These are phyloP conservation scores for Thinopyrum elongatum DNA, from an alignment of 176 grass and related monocot genomes.

Conservation along the genomic window DNA sequence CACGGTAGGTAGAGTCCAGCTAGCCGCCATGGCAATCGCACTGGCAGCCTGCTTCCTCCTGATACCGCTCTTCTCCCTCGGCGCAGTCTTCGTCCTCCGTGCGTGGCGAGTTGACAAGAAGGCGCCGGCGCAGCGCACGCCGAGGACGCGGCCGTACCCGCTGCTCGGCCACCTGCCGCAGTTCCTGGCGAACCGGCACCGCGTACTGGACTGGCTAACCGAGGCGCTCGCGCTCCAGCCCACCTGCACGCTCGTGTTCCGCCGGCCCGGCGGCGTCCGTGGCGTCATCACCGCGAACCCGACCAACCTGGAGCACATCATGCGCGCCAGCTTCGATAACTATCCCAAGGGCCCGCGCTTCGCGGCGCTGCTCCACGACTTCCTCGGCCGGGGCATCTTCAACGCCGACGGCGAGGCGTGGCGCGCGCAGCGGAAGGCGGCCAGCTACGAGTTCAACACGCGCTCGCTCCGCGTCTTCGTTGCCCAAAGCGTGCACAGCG, in stretches of 20 bases:
- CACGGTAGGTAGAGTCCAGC: neutral
- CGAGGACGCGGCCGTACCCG: slow-evolving; percentile 43
- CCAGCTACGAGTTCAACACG: slow-evolving; percentile 79
- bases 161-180: slow-evolving; percentile 67
- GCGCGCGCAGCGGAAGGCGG: slow-evolving; percentile 64
- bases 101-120: neutral
- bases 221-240: slow-evolving; percentile 33
- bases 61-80: neutral
- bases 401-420: slow-evolving; percentile 64
- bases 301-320: slow-evolving; percentile 51
- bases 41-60: neutral
- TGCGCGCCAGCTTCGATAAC: slow-evolving; percentile 45
- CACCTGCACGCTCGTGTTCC: slow-evolving; percentile 43
- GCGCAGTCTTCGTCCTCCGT: slow-evolving; percentile 9
- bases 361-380: slow-evolving; percentile 46
- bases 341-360: slow-evolving; percentile 53
- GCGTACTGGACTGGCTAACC: slow-evolving; percentile 51
- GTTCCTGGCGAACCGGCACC: slow-evolving; percentile 57
- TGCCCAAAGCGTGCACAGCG: slow-evolving; percentile 49
- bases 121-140: slow-evolving; percentile 5
- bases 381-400: slow-evolving; percentile 66
- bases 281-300: slow-evolving; percentile 52
- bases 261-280: slow-evolving; percentile 50
- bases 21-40: slow-evolving; percentile 24
- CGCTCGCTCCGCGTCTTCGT: slow-evolving; percentile 64